A percentile compares a stretch with the other conserved stretches of the same genome.
Evolutionary conservation across 2,329 filamentous ascomycete species (phyloP).

Genomic region (Fusarium cicatricum): DNA sequence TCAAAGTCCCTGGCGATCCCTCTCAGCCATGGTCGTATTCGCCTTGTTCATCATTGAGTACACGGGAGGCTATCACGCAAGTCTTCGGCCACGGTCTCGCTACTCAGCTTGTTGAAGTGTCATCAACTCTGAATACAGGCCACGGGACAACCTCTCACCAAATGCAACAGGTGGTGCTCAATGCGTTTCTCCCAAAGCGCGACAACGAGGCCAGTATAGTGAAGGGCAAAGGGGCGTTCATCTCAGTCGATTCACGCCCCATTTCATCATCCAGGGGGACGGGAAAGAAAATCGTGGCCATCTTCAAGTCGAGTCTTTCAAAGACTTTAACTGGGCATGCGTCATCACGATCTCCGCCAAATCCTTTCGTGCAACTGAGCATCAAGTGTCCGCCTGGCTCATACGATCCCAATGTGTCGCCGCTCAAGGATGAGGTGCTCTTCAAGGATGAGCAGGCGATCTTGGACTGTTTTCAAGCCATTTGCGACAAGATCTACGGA

Average conservation of each 20-base stretch:
- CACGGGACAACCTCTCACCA: not conserved
- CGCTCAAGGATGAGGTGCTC: conserved; percentile 75
- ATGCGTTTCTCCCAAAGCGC: conserved; percentile 64
- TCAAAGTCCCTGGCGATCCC: conserved; percentile 66
- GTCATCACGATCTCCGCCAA: conserved; percentile 47
- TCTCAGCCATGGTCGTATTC: conserved; percentile 67
- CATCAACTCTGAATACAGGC: conserved; percentile 38
- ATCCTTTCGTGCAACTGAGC: conserved; percentile 70
- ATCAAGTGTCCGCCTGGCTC: conserved; percentile 67
- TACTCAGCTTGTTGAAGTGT: conserved; percentile 59
- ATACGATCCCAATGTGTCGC: conserved; percentile 78
- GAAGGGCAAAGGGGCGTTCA: conserved; percentile 60
- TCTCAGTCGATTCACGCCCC: conserved; percentile 75
- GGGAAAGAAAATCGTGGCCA: conserved; percentile 64
- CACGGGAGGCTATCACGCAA: conserved; percentile 68
- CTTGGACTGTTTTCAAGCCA: conserved; percentile 54
- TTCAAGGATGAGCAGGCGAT: conserved; percentile 65
- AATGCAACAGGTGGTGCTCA: conserved; percentile 13
- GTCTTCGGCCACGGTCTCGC: conserved; percentile 66
- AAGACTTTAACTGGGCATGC: conserved; percentile 37
- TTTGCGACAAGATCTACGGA: conserved; percentile 54
- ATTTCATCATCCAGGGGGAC: conserved; percentile 63
- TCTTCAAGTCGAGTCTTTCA: conserved; percentile 61
- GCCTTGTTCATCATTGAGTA: conserved; percentile 57
- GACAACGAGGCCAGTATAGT: conserved; percentile 55